Evolutionary conservation across 495 filamentous ascomycete genomes (phyloP), one percentile per base, ranked within the genome.

Genomic region (Mycothermus thermophilus): DNA sequence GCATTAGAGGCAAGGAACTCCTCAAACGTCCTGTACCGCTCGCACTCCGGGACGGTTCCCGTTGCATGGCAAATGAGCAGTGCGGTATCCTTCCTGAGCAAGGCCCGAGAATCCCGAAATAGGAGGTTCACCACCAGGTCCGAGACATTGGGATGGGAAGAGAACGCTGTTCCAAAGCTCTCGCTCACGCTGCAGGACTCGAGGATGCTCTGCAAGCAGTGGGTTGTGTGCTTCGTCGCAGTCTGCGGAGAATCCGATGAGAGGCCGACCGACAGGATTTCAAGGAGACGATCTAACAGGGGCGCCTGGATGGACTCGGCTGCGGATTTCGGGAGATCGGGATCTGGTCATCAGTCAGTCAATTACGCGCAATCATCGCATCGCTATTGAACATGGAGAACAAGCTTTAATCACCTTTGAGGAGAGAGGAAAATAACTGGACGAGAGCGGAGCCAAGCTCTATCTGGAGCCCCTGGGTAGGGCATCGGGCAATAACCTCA

Each of bases 131-230:
- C 48, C 2, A 69, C 30, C 5, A 69, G 19, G 8, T 42, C 29
- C 3, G 45, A 42, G 2, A 55, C 45, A 1, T 38, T 32, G 5
- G 44, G 37, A 42, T 66, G 59, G 8, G 39, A 34, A 23, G 49
- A 68, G 40, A 84, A 71, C 4, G 61, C 57, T 3, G 48, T 37
- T 79, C 80, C 83, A 41, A 84, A 68, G 0, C 45, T 36, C 8
- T 53, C 40, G 34, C 71, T 79, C 29, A 73, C 64, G 9, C 75
- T 54, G 27, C 77, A 81, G 11, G 65, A 72, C 49, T 83, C 74
- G 0, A 84, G 55, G 3, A 87, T 57, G 9, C 74, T 61, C 10
- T 72, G 68, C 33, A 85, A 77, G 18, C 67, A 69, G 26, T 67
- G 47, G 29, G 60, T 50, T 3, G 74, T 43, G 49, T 73, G 46